A percentile compares a stretch with the other conserved stretches of the same genome.
Evolutionary conservation across 2,329 filamentous ascomycete genomes (phyloP).

Genomic region (Fusarium tjaetaba): DNA sequence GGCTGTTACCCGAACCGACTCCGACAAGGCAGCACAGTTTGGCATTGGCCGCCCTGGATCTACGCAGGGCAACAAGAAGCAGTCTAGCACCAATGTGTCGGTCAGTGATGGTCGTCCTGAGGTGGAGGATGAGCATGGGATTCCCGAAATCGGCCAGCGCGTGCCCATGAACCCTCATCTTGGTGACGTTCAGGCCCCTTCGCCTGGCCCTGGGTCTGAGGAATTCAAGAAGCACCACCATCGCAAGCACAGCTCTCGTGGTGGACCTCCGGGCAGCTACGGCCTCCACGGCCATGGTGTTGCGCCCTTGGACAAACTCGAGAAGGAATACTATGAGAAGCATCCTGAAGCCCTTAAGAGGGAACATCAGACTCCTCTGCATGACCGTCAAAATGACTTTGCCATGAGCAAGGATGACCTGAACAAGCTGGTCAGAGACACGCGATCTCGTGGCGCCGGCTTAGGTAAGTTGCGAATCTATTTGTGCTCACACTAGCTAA

Average conservation of each 20-base stretch:
- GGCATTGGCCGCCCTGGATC: conserved; percentile 76
- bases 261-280: conserved; percentile 86
- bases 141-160: conserved; percentile 89
- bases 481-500: conserved; percentile 28
- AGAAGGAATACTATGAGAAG: conserved; percentile 92
- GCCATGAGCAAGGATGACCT: conserved; percentile 90
- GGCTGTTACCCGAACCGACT: conserved; percentile 89
- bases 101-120: conserved; percentile 61
- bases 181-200: conserved; percentile 95
- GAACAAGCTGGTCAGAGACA: conserved; percentile 87
- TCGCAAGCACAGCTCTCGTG: conserved; percentile 77
- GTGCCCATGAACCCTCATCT: conserved; percentile 94
- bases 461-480: conserved; percentile 55
- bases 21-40: conserved; percentile 83
- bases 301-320: conserved; percentile 80
- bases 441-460: conserved; percentile 63
- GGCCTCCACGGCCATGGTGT: conserved; percentile 90
- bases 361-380: conserved; percentile 69
- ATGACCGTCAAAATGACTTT: conserved; percentile 73
- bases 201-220: conserved; percentile 70
- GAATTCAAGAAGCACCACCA: conserved; percentile 66
- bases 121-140: conserved; percentile 81
- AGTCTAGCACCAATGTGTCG: conserved; percentile 68
- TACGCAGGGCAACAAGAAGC: conserved; percentile 67
- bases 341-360: conserved; percentile 85